phyloP scores from a whole-genome alignment of 192 early-diverging fungal genomes.

The Coemansia sp. region DNA sequence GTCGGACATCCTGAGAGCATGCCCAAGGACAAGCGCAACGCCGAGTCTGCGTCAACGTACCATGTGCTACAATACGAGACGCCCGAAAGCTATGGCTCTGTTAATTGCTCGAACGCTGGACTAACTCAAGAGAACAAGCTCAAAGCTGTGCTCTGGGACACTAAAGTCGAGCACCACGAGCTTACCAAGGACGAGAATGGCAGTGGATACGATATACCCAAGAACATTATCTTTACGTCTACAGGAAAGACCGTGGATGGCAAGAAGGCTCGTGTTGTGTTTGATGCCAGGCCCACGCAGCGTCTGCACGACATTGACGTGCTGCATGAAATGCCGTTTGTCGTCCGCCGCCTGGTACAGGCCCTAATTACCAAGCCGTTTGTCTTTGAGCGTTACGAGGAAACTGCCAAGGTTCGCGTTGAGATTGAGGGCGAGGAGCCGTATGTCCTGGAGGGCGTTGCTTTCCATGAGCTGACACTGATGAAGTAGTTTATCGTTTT shows the following conservation, averaged over 20 bases:
- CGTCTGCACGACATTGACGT: constrained; percentile 87
- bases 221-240: constrained; percentile 69
- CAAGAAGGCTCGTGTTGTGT: constrained; percentile 62
- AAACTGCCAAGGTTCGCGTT: constrained; percentile 67
- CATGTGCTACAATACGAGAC: constrained; percentile 78
- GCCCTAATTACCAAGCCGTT: constrained; percentile 91
- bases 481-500: constrained; percentile 25
- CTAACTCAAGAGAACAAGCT: constrained; percentile 68
- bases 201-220: constrained; percentile 83
- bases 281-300: constrained; percentile 62
- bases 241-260: constrained; percentile 75
- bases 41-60: constrained; percentile 25
- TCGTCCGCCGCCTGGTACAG: constrained; percentile 88
- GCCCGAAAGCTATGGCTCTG: constrained; percentile 66
- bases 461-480: constrained; percentile 85
- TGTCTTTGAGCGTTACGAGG: constrained; percentile 89
- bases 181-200: constrained; percentile 64
- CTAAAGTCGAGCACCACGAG: constrained; percentile 64
- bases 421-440: constrained; percentile 63
- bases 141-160: constrained; percentile 75
- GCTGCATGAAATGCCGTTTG: constrained; percentile 85
- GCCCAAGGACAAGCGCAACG: constrained; percentile 55
- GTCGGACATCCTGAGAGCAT: constrained; percentile 64
- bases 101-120: constrained; percentile 70
- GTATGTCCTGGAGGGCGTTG: constrained; percentile 61